Base-by-base conservation (phyloP, 495 filamentous ascomycete species). In the Podospora fimiseda region DNA sequence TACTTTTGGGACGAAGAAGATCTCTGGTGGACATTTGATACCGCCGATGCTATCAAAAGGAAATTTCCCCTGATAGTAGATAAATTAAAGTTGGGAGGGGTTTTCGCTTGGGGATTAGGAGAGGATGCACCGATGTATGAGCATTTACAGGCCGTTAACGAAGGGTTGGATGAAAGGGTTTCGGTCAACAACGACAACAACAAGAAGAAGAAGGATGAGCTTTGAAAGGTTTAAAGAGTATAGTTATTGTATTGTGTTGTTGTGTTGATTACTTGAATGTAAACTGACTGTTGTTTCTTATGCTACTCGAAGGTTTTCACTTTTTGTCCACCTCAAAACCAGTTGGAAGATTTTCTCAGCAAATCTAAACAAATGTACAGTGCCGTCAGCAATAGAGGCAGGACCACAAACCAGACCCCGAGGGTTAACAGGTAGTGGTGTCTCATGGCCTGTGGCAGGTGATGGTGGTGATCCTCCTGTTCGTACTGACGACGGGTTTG, bases 11-110 rank as follows among this genome's bases (percentile, higher is more conserved):
- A 89, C 56, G 55, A 56, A 2, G 58, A 75, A 2, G 70, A 78
- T 50, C 60, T 87, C 27, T 89, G 84, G 78, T 89, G 87, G 86
- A 84, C 80, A 3, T 89, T 86, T 76, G 86, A 90, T 59, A 87
- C 83, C 0, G 73, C 81, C 1, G 73, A 73, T 9, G 67, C 81
- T 15, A 81, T 90, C 41, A 60, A 62, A 36, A 74, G 75, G 53
- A 90, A 89, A 70, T 83, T 87, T 55, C 73, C 70, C 20, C 63
- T 75, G 0, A 80, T 89, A 40, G 70, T 89, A 21, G 66, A 74
- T 14, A 70, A 70, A 48, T 80, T 77, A 61, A 68, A 71, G 19
- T 58, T 90, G 2, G 87, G 86, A 3, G 85, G 85, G 16, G 80
- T 87, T 22, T 86, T 88, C 72, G 82, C 83, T 0, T 88, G 84